Evolutionary conservation across 192 early-diverging fungal genomes (phyloP).

Genomic region (Geranomyces michiganensis): DNA sequence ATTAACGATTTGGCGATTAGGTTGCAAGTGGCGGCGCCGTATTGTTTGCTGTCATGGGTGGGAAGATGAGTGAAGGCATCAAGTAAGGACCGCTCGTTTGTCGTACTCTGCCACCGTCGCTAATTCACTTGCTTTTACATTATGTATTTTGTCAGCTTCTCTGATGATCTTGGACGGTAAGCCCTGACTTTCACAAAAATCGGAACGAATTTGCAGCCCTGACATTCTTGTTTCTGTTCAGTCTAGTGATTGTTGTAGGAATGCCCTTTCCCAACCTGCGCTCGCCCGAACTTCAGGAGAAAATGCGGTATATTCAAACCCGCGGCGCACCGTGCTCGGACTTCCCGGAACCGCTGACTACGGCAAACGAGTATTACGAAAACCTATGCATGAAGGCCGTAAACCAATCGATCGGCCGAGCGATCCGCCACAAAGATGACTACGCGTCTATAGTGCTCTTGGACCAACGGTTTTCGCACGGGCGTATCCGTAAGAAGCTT

Average conservation of each 20-base stretch:
- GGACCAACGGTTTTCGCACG: conserved; percentile 66
- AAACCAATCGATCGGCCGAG: conserved; percentile 87
- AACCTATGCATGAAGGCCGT: conserved; percentile 92
- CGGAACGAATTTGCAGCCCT: neutral
- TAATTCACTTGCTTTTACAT: neutral
- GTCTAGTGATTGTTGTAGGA: conserved; percentile 86
- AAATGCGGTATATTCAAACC: conserved; percentile 65
- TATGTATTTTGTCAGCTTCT: conserved; percentile 56
- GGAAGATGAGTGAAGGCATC: conserved; percentile 92
- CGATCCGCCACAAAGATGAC: conserved; percentile 87
- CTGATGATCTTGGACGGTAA: conserved; percentile 75
- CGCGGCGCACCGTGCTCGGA: neutral
- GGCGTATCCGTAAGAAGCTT: conserved; percentile 63
- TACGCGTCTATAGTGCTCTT: conserved; percentile 83
- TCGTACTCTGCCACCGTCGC: neutral
- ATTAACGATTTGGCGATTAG: neutral
- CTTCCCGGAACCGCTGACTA: neutral
- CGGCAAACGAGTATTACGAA: conserved; percentile 77
- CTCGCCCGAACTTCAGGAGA: conserved; percentile 77
- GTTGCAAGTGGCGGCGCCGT: conserved; percentile 59
- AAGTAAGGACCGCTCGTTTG: conserved; percentile 37
- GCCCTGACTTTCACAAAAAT: neutral
- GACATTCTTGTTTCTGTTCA: conserved; percentile 12
- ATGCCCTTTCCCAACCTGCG: conserved; percentile 82
- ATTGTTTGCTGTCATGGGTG: conserved; percentile 87